Base-by-base conservation (phyloP, 2,329 filamentous ascomycete species). In the Scedosporium dehoogii region DNA sequence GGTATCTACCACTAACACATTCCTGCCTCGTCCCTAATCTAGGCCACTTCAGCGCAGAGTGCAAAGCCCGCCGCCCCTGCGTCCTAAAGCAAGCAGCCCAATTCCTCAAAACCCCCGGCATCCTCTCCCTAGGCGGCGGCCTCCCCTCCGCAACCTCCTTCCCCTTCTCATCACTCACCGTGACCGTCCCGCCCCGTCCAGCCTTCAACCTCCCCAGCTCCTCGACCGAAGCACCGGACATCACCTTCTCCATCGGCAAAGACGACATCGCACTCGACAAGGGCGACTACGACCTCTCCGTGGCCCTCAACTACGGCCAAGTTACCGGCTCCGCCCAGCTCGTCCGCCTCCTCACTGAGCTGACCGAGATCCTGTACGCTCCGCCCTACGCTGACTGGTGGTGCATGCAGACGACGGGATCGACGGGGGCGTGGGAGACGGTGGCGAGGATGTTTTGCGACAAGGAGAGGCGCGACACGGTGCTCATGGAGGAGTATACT, bases 281-380 rank as follows among this genome's bases (percentile, higher is more conserved):
- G 27, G 60, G 58, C 3, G 65, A 66, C 16, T 84, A 83, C 68
- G 94, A 99, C 75, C 84, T 99, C 60, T 85, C 90, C 56, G 91
- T 96, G 65, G 89, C 89, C 1, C 86, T 97, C 72, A 97, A 99
- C 76, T 99, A 99, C 73, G 91, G 90, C 41, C 92, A 96, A 76
- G 87, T 92, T 7, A 86, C 86, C 18, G 94, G 94, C 18, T 85
- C 91, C 10, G 89, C 91, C 3, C 94, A 96, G 76, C 80, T 99
- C 73, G 78, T 97, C 65, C 87, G 94, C 64, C 97, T 90, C 77
- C 81, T 97, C 59, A 96, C 92, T 0, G 94, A 99, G 78, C 94
- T 97, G 75, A 96, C 92, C 0, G 93, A 99, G 76, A 85, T 97
- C 62, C 86, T 96, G 16, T 90, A 91, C 74, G 81, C 85, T 65